Percentiles rank a stretch among this genome's conserved stretches.
Conservation (phyloP, 441 rosid genomes). For the Brassica balearica region DNA sequence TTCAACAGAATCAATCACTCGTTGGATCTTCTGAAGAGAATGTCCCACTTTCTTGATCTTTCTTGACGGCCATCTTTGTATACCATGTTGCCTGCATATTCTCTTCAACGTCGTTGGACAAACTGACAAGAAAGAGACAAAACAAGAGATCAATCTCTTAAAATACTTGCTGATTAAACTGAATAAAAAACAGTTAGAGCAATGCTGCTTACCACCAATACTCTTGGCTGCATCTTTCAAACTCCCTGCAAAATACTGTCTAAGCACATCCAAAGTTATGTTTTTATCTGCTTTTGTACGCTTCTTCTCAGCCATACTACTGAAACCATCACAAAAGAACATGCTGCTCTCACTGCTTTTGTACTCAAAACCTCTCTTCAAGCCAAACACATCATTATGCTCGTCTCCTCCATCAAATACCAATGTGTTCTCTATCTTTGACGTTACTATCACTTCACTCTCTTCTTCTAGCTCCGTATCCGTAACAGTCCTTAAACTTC, state of each 20-base stretch:
- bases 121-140: constrained; percentile 53
- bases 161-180: background rate
- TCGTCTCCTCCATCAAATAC: constrained; percentile 43
- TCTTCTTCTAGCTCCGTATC: constrained; percentile 75
- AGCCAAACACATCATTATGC: constrained; percentile 45
- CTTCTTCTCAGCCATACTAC: constrained; percentile 58
- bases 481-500: constrained; percentile 74
- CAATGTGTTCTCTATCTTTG: constrained; percentile 35
- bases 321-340: constrained; percentile 46
- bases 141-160: background rate
- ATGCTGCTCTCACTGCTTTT: constrained; percentile 59
- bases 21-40: constrained; percentile 84
- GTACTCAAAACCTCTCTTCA: constrained; percentile 49
- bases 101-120: constrained; percentile 97
- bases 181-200: background rate
- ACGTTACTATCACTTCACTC: constrained; percentile 46
- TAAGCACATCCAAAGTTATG: constrained; percentile 75
- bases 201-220: constrained; percentile 72
- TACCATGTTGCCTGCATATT: constrained; percentile 90
- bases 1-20: constrained; percentile 78
- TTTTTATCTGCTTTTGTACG: constrained; percentile 71
- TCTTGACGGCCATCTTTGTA: constrained; percentile 93
- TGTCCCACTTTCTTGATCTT: constrained; percentile 91
- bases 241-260: constrained; percentile 80
- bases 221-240: constrained; percentile 94